These are phyloP conservation scores for Actinomortierella ambigua DNA, from an alignment of 371 early-diverging fungal species.

Conservation along the genomic window DNA sequence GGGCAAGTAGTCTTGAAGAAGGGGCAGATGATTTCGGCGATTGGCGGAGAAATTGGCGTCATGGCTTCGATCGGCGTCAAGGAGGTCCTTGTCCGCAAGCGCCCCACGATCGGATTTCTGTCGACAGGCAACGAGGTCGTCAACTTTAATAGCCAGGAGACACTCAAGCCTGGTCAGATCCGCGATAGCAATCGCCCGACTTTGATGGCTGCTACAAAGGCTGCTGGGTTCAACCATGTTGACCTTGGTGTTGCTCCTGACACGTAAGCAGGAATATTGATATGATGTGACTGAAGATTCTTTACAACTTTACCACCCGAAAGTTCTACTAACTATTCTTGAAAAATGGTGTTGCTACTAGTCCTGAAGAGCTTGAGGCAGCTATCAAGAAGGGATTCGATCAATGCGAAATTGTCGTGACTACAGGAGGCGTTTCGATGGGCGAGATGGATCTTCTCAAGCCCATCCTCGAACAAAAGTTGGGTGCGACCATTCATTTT, in stretches of 20 bases:
- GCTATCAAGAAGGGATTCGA: conserved; percentile 57
- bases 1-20: conserved; percentile 62
- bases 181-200: conserved; percentile 89
- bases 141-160: conserved; percentile 53
- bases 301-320: not conserved
- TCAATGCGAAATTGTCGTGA: conserved; percentile 78
- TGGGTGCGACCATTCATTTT: conserved; percentile 82
- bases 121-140: conserved; percentile 92
- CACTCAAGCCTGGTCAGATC: conserved; percentile 68
- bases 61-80: conserved; percentile 79
- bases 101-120: conserved; percentile 80
- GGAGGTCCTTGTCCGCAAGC: conserved; percentile 64
- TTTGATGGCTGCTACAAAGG: conserved; percentile 65
- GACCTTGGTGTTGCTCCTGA: conserved; percentile 85
- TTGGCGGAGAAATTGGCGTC: conserved; percentile 84
- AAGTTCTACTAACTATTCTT: not conserved
- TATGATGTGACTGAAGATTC: not conserved
- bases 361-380: conserved; percentile 58
- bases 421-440: conserved; percentile 96
- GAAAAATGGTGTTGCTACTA: conserved; percentile 5
- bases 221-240: conserved; percentile 66
- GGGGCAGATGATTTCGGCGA: conserved; percentile 65
- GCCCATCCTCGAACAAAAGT: conserved; percentile 75
- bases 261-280: conserved; percentile 36
- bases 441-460: conserved; percentile 93